Base-by-base conservation (phyloP, 2,329 filamentous ascomycete species). In the Phoma herbarum region DNA sequence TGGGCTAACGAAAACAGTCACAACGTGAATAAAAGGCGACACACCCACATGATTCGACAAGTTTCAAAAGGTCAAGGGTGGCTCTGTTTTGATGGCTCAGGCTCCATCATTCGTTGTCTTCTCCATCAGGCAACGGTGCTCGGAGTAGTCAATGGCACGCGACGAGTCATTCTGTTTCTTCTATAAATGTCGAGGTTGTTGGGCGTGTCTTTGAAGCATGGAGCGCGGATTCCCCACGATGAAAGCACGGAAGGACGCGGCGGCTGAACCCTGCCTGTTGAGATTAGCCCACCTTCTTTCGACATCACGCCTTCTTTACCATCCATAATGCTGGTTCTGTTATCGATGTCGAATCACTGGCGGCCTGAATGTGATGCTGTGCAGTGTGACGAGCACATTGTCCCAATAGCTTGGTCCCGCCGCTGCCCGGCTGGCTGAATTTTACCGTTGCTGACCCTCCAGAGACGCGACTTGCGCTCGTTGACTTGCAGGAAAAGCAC, bases 271-370 rank as follows among this genome's bases (percentile, higher is more conserved):
- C 22, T 39, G 18, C 23, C 31, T 22, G 22, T 37, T 18, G 18
- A 10, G 31, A 52, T 39, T 31, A 28, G 12, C 50, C 12, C 16
- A 54, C 43, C 43, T 42, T 54, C 43, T 47, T 33, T 39, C 43
- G 39, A 49, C 44, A 28, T 49, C 35, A 31, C 26, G 18, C 20
- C 28, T 20, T 11, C 35, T 39, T 39, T n/a, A 11, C 18, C 35
- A 39, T n/a, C n/a, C n/a, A 39, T 20, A n/a, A 39, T 20, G 8
- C 9, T 20, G 35, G 18, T 20, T 4, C 35, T 39, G 18, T 39
- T 20, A 39, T 20, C n/a, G 20, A 20, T 10, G 3, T 4, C 18
- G 35, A 39, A 20, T 20, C n/a, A 20, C 18, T 20, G 35, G 35
- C 35, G 35, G 35, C 35, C 35, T 39, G 8, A 39, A 39, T 12